Base-by-base conservation (phyloP, 1,284 basidiomycete species). In the Tylopilus sp. region DNA sequence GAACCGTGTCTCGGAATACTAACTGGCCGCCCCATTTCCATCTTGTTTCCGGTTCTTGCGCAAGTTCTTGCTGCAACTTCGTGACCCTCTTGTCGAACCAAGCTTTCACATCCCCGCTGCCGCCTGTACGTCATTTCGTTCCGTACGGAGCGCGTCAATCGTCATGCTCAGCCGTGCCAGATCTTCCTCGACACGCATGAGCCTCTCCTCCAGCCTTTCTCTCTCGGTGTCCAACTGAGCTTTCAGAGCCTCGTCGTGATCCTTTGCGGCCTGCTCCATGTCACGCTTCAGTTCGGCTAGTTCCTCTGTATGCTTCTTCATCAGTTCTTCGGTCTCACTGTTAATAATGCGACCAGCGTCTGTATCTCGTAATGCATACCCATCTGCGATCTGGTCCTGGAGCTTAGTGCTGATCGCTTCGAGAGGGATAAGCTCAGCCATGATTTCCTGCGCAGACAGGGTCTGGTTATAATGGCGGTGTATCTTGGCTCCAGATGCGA, bases 401-500 rank as follows among this genome's bases (percentile, higher is more conserved):
- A 64, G 52, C 63, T 64, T 26, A 53, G 54, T 64, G 49, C 44
- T 56, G 26, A 64, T 59, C 18, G 36, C 19, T 16, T 8, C 9
- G 19, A 61, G 59, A 19, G 53, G 58, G 18, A 64, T 47, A 6
- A 64, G 54, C 8, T 61, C 63, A 9, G 53, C 51, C 59, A 64
- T 64, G 26, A 64, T 53, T 38, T n/a, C 6, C 13, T 51, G 59
- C 5, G 63, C 63, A 19, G 63, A 62, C 13, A 58, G 55, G 39
- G 58, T 6, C 2, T 55, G 57, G 15, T 57, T 62, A 4, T 19
- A 38, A 39, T 58, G 56, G 22, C 61, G 61, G 18, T 39, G 39
- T 53, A 64, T 56, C 47, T 57, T 58, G 10, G 63, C 63, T 22
- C 59, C 63, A 22, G 54, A 60, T 19, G 56, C 29, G 7, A 64